Conservation (phyloP, 2,329 filamentous ascomycete species). For the Xenosphaeropsis pyriputrescens region DNA sequence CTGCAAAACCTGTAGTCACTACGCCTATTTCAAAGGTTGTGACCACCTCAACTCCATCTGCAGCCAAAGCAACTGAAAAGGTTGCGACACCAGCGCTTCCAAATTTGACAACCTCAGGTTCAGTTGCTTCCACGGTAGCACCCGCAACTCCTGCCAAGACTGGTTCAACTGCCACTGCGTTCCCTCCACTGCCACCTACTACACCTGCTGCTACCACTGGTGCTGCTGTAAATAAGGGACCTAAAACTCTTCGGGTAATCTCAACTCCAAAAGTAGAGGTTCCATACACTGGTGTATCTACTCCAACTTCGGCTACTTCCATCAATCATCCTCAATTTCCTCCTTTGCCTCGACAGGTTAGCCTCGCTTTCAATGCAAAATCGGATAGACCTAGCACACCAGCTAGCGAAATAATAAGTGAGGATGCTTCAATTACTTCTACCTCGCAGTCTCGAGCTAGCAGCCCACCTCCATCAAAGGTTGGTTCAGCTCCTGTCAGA, state of each 20-base stretch:
- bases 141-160: conserved; percentile 4
- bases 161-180: conserved; percentile 19
- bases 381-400: conserved; percentile 54
- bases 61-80: conserved; percentile 10
- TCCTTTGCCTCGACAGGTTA: conserved; percentile 32
- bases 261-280: conserved; percentile 48
- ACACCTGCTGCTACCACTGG: conserved; percentile 32
- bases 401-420: conserved; percentile 59
- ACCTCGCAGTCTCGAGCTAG: conserved; percentile 57
- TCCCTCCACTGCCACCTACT: conserved; percentile 34
- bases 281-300: conserved; percentile 21
- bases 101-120: conserved; percentile 34
- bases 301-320: conserved; percentile 18
- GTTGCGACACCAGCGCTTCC: conserved; percentile 20
- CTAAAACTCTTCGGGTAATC: conserved; percentile 58
- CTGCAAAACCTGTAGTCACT: conserved; percentile 1
- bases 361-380: conserved; percentile 27
- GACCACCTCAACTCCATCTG: conserved; percentile 1
- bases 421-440: conserved; percentile 61
- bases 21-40: background rate
- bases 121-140: conserved; percentile 8
- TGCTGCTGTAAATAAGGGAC: conserved; percentile 32
- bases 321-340: conserved; percentile 6
- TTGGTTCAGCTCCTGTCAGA: conserved; percentile 55
- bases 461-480: conserved; percentile 51